A percentile compares a stretch with the other conserved stretches of the same genome.
These are phyloP conservation scores for Obelidium mucronatum DNA, from an alignment of 192 early-diverging fungal genomes.

Conservation along the genomic window DNA sequence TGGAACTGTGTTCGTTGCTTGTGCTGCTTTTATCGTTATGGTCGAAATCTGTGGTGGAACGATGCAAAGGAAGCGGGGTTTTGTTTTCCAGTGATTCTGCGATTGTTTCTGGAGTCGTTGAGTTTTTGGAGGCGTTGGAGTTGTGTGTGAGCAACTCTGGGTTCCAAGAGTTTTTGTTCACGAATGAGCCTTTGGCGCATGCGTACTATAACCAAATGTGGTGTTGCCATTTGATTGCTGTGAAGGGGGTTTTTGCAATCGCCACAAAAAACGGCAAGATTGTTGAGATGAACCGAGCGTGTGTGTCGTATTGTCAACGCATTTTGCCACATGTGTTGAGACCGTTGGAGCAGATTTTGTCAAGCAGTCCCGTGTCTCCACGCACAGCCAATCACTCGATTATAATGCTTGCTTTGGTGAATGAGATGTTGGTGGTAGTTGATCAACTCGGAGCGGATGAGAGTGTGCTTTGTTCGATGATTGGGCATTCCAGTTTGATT, in stretches of 20 bases:
- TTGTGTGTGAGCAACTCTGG: background rate
- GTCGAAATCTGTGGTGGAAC: background rate
- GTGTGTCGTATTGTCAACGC: background rate
- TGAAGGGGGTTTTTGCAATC: background rate
- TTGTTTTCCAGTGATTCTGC: background rate
- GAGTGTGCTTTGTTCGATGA: background rate
- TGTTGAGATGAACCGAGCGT: background rate
- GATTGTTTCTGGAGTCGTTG: background rate
- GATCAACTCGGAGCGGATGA: background rate
- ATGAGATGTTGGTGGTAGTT: conserved; percentile 16
- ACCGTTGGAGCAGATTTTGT: conserved; percentile 18
- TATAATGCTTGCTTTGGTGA: conserved; percentile 12
- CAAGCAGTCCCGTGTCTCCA: background rate
- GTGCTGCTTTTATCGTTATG: conserved; percentile 7
- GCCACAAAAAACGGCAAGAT: background rate
- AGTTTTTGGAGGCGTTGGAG: conserved; percentile 1
- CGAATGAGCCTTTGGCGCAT: background rate
- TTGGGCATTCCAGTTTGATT: conserved; percentile 2
- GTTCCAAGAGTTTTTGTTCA: conserved; percentile 25
- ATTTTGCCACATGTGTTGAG: conserved; percentile 20
- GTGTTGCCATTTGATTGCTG: conserved; percentile 7
- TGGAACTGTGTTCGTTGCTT: conserved; percentile 16
- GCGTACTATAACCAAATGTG: conserved; percentile 32
- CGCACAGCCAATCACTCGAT: background rate
- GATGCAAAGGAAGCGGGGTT: background rate